A percentile compares a stretch with the other conserved stretches of the same genome.
Conservation (phyloP, 495 filamentous ascomycete species). For the Zalerion maritima region DNA sequence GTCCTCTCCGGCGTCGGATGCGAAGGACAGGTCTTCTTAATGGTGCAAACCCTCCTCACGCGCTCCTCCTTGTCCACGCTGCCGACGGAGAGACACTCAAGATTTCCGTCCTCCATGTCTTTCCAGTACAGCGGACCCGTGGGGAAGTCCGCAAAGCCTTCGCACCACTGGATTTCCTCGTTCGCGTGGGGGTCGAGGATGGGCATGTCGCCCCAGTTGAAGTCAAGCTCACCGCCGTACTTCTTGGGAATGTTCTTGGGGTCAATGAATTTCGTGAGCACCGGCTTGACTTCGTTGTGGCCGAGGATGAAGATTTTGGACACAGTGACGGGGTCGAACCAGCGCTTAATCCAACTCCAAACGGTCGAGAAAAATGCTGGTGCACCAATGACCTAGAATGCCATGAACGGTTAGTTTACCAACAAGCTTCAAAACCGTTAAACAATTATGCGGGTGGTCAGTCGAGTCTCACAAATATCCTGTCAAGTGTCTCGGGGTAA, state of each 20-base stretch:
- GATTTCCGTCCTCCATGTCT: constrained; percentile 21
- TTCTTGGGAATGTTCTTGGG: constrained; percentile 61
- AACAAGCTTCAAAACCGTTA: neutral
- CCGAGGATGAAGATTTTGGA: constrained; percentile 85
- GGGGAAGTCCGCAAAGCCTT: constrained; percentile 29
- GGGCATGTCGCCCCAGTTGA: constrained; percentile 58
- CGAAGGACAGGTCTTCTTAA: constrained; percentile 23
- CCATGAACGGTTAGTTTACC: constrained; percentile 7
- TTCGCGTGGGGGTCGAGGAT: constrained; percentile 46
- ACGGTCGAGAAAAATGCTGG: constrained; percentile 86
- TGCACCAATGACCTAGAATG: constrained; percentile 67
- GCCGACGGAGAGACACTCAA: constrained; percentile 33
- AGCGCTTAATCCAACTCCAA: constrained; percentile 90
- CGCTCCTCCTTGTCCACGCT: constrained; percentile 20
- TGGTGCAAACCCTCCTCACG: constrained; percentile 25
- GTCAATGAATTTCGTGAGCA: constrained; percentile 70
- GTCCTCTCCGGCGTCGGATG: constrained; percentile 7
- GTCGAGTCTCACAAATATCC: constrained; percentile 76
- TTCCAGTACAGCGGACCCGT: constrained; percentile 35
- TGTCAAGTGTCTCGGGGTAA: constrained; percentile 81
- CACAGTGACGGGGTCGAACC: constrained; percentile 88
- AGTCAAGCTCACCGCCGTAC: constrained; percentile 75
- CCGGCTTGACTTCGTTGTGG: constrained; percentile 51
- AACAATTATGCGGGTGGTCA: constrained; percentile 11
- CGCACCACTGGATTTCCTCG: constrained; percentile 34